Evolutionary conservation across 306 rosid genomes (phyloP).

Genomic region (Boehmeria nivea): DNA sequence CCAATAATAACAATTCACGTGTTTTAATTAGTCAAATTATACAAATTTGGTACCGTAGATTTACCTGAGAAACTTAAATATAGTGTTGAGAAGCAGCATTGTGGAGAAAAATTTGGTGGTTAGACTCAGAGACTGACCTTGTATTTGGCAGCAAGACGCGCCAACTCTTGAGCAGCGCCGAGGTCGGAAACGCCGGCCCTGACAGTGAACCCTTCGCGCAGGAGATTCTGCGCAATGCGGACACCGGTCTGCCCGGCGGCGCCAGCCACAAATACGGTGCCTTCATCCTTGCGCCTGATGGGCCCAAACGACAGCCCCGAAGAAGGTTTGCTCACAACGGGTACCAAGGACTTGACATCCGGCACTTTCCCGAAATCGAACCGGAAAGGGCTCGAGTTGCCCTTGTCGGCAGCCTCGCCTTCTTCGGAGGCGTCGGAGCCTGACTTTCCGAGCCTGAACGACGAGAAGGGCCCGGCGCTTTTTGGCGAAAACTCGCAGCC

Average conservation of each 20-base stretch:
- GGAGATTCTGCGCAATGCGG: constrained; percentile 68
- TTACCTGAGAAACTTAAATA: too few species aligned
- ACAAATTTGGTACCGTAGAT: too few species aligned
- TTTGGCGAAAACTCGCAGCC: constrained; percentile 46
- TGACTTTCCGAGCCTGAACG: constrained; percentile 56
- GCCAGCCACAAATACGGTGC: constrained; percentile 81
- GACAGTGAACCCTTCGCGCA: constrained; percentile 79
- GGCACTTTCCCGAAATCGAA: constrained; percentile 62
- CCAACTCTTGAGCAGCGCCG: constrained; percentile 77
- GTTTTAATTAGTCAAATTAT: too few species aligned
- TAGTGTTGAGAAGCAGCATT: too few species aligned
- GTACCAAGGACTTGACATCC: constrained; percentile 66
- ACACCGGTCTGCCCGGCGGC: constrained; percentile 83
- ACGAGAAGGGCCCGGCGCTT: constrained; percentile 45
- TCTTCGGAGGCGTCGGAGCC: constrained; percentile 20
- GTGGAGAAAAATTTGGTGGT: too few species aligned
- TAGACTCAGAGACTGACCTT: constrained; percentile 43
- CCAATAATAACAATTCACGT: too few species aligned
- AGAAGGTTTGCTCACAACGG: constrained; percentile 37
- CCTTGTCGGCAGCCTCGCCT: constrained; percentile 25
- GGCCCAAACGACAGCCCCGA: constrained; percentile 61
- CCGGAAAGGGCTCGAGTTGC: constrained; percentile 41
- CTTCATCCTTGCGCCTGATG: constrained; percentile 65
- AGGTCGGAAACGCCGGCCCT: constrained; percentile 92
- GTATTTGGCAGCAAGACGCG: constrained; percentile 77